These are phyloP conservation scores for Diaporthe sp. DNA, from an alignment of 2,329 filamentous ascomycete species.

Conservation along the genomic window DNA sequence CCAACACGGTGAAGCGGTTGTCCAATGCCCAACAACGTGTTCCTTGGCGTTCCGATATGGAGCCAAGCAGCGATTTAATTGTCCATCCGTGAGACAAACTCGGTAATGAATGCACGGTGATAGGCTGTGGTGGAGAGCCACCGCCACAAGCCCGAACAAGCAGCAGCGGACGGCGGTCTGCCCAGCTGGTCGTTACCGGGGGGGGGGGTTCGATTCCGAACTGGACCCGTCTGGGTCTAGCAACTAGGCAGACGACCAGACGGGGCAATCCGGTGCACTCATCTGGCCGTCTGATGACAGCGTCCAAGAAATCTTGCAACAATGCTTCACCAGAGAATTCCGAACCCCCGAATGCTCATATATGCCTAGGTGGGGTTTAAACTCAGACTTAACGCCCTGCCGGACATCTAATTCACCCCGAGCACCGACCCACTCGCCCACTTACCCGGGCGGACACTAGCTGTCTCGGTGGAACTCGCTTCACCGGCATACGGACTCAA, in stretches of 20 bases:
- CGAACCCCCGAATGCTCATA: constrained; percentile 11
- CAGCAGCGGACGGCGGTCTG: background rate
- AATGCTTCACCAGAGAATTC: background rate
- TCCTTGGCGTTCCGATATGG: background rate
- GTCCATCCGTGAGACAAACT: background rate
- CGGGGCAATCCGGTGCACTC: background rate
- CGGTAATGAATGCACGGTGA: background rate
- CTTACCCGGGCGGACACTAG: background rate
- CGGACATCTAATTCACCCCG: constrained; percentile 18
- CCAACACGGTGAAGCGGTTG: background rate
- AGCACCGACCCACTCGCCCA: background rate
- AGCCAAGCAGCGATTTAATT: background rate
- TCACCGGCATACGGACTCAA: background rate
- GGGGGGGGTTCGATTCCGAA: background rate
- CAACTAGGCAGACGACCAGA: background rate
- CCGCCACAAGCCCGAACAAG: background rate
- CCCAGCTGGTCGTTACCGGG: background rate
- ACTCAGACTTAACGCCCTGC: background rate
- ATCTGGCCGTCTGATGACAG: background rate
- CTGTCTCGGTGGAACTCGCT: background rate
- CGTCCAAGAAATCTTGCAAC: background rate
- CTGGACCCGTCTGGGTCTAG: background rate
- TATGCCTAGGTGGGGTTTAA: background rate
- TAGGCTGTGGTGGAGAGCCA: background rate
- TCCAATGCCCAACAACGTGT: too few species aligned